Evolutionary conservation across 768 basidiomycete species (phyloP).

Genomic region (Tylopilus sp.): DNA sequence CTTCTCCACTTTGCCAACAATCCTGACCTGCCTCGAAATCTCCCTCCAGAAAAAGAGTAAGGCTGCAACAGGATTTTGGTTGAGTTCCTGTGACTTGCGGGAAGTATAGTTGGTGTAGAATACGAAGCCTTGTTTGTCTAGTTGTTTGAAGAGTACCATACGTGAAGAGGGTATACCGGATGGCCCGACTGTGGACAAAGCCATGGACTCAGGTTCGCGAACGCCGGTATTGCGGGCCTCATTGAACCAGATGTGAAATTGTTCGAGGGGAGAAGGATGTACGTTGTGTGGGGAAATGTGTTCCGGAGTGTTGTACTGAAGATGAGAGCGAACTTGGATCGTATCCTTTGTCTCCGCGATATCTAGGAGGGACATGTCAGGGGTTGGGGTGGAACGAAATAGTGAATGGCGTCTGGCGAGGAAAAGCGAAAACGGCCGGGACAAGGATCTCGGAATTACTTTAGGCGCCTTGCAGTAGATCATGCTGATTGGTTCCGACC

Average conservation of each 20-base stretch:
- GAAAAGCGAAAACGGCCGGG: conserved; percentile 1
- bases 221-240: conserved; percentile 57
- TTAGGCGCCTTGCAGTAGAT: background rate
- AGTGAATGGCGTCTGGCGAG: background rate
- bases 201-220: conserved; percentile 87
- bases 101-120: conserved; percentile 98
- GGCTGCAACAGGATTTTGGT: conserved; percentile 73
- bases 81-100: conserved; percentile 82
- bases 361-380: conserved; percentile 21
- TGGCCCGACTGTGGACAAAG: conserved; percentile 68
- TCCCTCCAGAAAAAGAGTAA: conserved; percentile 93
- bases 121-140: conserved; percentile 86
- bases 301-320: conserved; percentile 72
- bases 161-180: conserved; percentile 81
- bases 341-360: conserved; percentile 49
- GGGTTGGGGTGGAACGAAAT: background rate
- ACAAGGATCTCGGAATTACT: conserved; percentile 10
- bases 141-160: conserved; percentile 87
- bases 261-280: conserved; percentile 66
- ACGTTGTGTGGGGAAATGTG: conserved; percentile 61
- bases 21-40: conserved; percentile 73
- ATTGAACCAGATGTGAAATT: conserved; percentile 87
- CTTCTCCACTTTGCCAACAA: conserved; percentile 84
- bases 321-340: conserved; percentile 67
- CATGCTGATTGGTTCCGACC: conserved; percentile 1